Evolutionary conservation across 345 rosid genomes (phyloP), one percentile per base, ranked within the genome.

Genomic region (Eucalyptus tenuipes): DNA sequence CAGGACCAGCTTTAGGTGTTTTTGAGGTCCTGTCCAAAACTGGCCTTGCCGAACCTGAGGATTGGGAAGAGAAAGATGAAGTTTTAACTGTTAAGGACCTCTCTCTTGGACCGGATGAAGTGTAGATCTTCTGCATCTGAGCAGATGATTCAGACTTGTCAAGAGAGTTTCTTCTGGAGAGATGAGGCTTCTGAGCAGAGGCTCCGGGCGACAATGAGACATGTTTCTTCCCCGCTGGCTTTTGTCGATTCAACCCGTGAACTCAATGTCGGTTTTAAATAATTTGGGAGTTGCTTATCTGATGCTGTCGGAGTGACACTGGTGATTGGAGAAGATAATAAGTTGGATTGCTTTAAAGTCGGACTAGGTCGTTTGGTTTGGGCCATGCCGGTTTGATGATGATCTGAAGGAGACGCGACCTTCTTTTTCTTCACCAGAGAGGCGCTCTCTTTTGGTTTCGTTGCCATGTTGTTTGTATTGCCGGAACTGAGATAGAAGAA

Each of bases 131-230:
- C 24, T 92, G 94, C 8, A 49, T 85, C 47, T 91, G 87, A 88
- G 93, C 85, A 55, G 94, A 49, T 4, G 99, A 90, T 24, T 95
- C 92, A 37, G 97, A 94, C 87, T 90, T 92, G 90, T 97, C 99
- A n/a, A 95, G 93, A 18, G 99, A 97, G 92, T 97, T 93, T 92
- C 99, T 92, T 86, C 98, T 92, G 4, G 91, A 91, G 91, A 91
- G 92, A 80, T 53, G 12, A n/a, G 93, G 88, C 90, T 93, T 89
- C 11, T 45, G 87, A 29, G 57, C 92, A 75, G 84, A 20, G 45
- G 84, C 84, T 75, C 40, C 80, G 1, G 85, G 33, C 29, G 29
- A 22, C 27, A 12, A 93, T 40, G 89, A 31, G 88, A 42, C 91
- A 87, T 61, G 86, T 89, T 94, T 96, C 92, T 92, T 93, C 92